These are phyloP conservation scores for Colletotrichum viniferum DNA, from an alignment of 2,329 filamentous ascomycete genomes.

Conservation along the genomic window DNA sequence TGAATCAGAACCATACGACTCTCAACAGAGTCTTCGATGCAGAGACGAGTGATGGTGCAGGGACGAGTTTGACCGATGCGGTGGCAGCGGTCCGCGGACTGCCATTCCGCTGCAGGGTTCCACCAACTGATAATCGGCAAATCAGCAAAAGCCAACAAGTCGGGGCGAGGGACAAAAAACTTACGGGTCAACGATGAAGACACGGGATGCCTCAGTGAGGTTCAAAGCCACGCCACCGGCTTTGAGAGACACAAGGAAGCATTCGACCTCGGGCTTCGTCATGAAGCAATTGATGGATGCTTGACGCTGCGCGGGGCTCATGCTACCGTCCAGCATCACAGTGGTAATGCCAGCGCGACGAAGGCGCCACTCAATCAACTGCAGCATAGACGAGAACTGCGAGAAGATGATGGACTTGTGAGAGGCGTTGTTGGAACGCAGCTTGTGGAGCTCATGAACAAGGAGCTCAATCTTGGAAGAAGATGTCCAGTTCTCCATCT, in stretches of 20 bases:
- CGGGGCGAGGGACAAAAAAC: conserved; percentile 40
- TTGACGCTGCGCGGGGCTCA: conserved; percentile 93
- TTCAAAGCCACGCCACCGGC: conserved; percentile 96
- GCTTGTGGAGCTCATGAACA: conserved; percentile 89
- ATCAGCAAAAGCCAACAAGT: conserved; percentile 24
- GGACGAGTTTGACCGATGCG: conserved; percentile 94
- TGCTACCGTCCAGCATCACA: conserved; percentile 96
- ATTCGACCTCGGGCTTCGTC: conserved; percentile 91
- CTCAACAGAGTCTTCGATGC: conserved; percentile 97
- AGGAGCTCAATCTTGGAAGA: conserved; percentile 98
- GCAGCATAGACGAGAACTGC: conserved; percentile 96
- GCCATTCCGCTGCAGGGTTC: conserved; percentile 99
- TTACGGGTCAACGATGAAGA: conserved; percentile 96
- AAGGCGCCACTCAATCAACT: conserved; percentile 95
- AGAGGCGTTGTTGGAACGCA: conserved; percentile 89
- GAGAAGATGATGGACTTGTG: conserved; percentile 98
- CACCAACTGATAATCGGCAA: conserved; percentile 72
- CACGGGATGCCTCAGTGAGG: conserved; percentile 89
- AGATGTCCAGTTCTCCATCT: conserved; percentile 98
- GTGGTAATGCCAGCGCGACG: conserved; percentile 97
- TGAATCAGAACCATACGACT: conserved; percentile 94
- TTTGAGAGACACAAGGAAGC: conserved; percentile 94
- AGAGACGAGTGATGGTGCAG: conserved; percentile 91
- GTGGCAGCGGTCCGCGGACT: conserved; percentile 91
- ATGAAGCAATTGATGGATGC: conserved; percentile 96